Conservation (phyloP, 176 grass and related monocot genomes). For the Hordeum marinum region DNA sequence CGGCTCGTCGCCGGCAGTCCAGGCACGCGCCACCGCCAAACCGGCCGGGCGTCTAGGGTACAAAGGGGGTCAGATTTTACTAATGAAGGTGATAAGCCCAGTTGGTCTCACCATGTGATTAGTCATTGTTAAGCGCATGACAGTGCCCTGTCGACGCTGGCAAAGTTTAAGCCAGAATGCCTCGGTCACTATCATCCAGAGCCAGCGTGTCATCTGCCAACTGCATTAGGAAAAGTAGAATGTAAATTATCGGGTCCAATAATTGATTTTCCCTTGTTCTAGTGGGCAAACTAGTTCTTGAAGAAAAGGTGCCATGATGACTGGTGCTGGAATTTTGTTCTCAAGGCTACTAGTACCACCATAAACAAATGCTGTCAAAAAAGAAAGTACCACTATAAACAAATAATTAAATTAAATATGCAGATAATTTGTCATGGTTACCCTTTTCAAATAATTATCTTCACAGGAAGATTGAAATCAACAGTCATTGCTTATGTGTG, state of each 20-base stretch:
- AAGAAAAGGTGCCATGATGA: not conserved
- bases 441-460: not conserved
- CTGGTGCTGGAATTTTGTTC: not conserved
- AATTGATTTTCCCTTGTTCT: not conserved
- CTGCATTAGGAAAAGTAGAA: not conserved
- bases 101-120: conserved; percentile 15
- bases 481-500: not conserved
- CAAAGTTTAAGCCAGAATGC: not conserved
- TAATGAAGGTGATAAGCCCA: not conserved
- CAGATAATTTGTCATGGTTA: not conserved
- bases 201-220: not conserved
- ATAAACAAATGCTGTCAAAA: no score
- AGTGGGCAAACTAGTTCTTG: not conserved
- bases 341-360: not conserved
- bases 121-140: conserved; percentile 13
- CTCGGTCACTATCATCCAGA: not conserved
- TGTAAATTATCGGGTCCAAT: not conserved
- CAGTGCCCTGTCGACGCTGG: conserved; percentile 5
- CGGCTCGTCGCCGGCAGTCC: conserved; percentile 9
- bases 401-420: not conserved
- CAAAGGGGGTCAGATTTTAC: not conserved
- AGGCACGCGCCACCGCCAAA: not conserved
- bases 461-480: not conserved
- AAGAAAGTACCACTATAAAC: not conserved
- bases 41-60: not conserved